Conservation (phyloP, 2,329 filamentous ascomycete genomes). For the Penicillium sp. region DNA sequence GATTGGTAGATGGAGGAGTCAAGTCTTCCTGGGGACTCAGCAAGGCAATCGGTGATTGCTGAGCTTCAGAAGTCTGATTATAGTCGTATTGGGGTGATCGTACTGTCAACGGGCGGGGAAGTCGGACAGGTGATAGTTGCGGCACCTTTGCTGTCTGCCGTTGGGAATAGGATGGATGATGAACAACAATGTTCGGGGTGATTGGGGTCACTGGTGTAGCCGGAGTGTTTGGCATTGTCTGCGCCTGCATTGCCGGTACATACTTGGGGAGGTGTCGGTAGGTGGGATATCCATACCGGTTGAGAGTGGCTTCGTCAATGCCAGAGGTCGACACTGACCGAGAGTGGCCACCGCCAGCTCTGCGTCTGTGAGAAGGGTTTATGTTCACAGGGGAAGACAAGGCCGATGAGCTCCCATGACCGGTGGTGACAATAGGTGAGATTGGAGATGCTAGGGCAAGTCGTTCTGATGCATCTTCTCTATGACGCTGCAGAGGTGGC, state of each 20-base stretch:
- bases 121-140: conserved; percentile 53
- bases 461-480: conserved; percentile 54
- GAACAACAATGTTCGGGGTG: conserved; percentile 46
- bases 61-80: conserved; percentile 32
- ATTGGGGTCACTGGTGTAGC: conserved; percentile 49
- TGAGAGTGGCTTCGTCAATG: conserved; percentile 69
- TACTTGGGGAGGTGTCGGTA: conserved; percentile 76
- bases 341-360: conserved; percentile 50
- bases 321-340: conserved; percentile 71
- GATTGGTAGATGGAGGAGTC: conserved; percentile 63
- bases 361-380: conserved; percentile 51
- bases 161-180: conserved; percentile 45
- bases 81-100: conserved; percentile 38
- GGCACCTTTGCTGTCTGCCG: conserved; percentile 41
- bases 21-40: conserved; percentile 36
- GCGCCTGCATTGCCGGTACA: conserved; percentile 52
- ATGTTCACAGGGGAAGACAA: conserved; percentile 70
- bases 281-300: conserved; percentile 80
- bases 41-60: conserved; percentile 34
- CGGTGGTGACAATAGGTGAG: conserved; percentile 46
- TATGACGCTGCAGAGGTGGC: conserved; percentile 53
- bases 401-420: conserved; percentile 45
- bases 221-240: conserved; percentile 49
- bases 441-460: conserved; percentile 54
- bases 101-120: conserved; percentile 40